Base-by-base conservation (phyloP, 306 rosid species). In the Trifolium pratense region DNA sequence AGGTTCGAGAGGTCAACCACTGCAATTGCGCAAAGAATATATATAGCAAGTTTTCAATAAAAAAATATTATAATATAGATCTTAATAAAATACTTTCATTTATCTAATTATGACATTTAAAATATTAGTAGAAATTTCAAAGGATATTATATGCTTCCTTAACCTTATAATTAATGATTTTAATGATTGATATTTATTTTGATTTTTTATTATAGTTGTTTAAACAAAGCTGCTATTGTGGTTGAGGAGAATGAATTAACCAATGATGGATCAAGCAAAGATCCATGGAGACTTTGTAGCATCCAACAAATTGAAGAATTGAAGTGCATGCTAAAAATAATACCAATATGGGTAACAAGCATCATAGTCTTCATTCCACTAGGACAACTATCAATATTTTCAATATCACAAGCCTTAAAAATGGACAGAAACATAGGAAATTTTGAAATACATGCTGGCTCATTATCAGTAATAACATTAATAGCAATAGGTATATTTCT, bases 231-330 rank as follows among this genome's bases (percentile, higher is more conserved):
- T 10, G 87, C 90, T 0, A 17, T 85, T 0, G 37, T 83, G 9
- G 7, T 39, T 23, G 62, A 56, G 58, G 83, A 80, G 9, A 39
- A 75, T 3, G 91, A 90, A 5, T 11, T 84, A 42, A 75, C 67
- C 49, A 34, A 9, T 17, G 85, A 80, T 17, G 90, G 86, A 40
- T 59, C 70, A 40, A 49, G 70, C 12, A 71, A 56, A 39, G 76
- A 82, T 14, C 81, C 80, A 0, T 85, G 92, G 94, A 79, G 78
- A 9, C 71, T 87, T 1, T 77, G 89, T 17, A 84, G 81, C 51
- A 31, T 91, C n/a, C 89, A 87, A 69, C 83, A 87, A 43, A 86
- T 91, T 0, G 96, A 89, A 68, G 89, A 87, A 36, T 58, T 87
- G 0, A 86, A 85, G 77, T 82, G 83, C 65, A 14, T 74, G 11